A percentile compares a stretch with the other conserved stretches of the same genome.
These are phyloP conservation scores for Neonectria punicea DNA, from an alignment of 2,329 filamentous ascomycete genomes.

Conservation along the genomic window DNA sequence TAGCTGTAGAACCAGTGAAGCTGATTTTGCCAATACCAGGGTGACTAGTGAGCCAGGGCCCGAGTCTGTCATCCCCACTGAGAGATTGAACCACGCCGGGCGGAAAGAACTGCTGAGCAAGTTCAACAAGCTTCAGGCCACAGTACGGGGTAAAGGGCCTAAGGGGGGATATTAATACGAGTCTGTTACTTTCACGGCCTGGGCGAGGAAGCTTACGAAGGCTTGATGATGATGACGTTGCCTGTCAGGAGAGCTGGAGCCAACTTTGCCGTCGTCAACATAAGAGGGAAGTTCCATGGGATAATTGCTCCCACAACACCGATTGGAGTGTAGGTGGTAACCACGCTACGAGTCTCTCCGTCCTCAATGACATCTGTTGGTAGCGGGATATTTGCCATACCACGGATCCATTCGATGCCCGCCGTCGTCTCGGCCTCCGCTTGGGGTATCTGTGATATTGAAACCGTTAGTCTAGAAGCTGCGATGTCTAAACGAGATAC, in stretches of 20 bases:
- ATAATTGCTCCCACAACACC: conserved; percentile 59
- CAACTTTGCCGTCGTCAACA: conserved; percentile 63
- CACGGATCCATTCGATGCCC: not conserved
- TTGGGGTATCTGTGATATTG: not conserved
- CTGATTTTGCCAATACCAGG: conserved; percentile 69
- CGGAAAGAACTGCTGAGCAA: conserved; percentile 67
- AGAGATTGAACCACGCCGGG: conserved; percentile 71
- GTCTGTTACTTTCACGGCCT: not conserved
- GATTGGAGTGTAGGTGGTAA: conserved; percentile 51
- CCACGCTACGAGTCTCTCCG: conserved; percentile 42
- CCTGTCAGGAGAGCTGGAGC: conserved; percentile 66
- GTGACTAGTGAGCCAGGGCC: conserved; percentile 67
- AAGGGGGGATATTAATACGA: rapidly evolving
- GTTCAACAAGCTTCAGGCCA: conserved; percentile 67
- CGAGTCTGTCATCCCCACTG: conserved; percentile 69
- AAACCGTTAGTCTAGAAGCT: not conserved
- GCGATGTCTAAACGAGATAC: not conserved
- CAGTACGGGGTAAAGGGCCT: conserved; percentile 66
- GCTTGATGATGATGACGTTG: conserved; percentile 66
- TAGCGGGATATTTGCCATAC: not conserved
- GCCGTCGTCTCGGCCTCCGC: not conserved
- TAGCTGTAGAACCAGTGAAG: conserved; percentile 71
- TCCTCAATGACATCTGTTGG: conserved; percentile 53
- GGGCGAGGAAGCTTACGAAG: conserved; percentile 48
- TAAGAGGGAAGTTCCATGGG: conserved; percentile 67